Conservation (phyloP, 2,329 filamentous ascomycete genomes). For the Ascochyta lentis region DNA sequence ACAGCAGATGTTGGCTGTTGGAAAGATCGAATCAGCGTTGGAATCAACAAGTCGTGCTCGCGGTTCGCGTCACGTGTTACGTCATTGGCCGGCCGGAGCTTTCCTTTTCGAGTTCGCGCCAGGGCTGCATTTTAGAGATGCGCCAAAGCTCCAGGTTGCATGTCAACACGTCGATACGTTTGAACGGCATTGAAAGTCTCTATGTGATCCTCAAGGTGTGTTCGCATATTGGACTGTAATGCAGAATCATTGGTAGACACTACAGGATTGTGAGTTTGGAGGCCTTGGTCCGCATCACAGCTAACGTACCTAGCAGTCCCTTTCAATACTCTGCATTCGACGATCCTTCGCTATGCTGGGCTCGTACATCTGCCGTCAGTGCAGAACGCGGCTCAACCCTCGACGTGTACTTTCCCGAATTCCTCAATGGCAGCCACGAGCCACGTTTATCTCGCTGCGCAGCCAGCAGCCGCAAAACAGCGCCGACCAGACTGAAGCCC, state of each 20-base stretch:
- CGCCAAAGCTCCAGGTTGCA: background rate
- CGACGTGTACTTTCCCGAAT: constrained; percentile 8
- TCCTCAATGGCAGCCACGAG: constrained; percentile 41
- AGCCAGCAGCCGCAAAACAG: constrained; percentile 14
- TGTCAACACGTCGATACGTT: background rate
- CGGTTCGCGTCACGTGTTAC: constrained; percentile 29
- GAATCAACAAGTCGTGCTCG: constrained; percentile 13
- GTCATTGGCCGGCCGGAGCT: constrained; percentile 21
- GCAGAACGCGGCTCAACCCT: constrained; percentile 33
- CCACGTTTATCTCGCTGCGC: constrained; percentile 43
- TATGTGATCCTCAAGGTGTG: background rate
- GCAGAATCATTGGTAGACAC: background rate
- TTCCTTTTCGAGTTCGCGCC: constrained; percentile 11
- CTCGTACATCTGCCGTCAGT: constrained; percentile 45
- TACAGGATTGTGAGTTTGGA: background rate
- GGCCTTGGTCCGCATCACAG: background rate
- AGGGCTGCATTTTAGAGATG: constrained; percentile 5
- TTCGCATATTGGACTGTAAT: background rate
- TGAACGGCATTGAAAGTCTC: background rate
- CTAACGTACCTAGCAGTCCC: constrained; percentile 11
- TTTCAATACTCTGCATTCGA: background rate
- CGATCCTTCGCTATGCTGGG: constrained; percentile 35
- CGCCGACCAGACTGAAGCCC: constrained; percentile 15
- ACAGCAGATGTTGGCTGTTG: background rate
- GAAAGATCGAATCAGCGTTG: background rate